A percentile compares a stretch with the other conserved stretches of the same genome.
Conservation (phyloP, 345 rosid genomes). For the Eucalyptus polybractea region DNA sequence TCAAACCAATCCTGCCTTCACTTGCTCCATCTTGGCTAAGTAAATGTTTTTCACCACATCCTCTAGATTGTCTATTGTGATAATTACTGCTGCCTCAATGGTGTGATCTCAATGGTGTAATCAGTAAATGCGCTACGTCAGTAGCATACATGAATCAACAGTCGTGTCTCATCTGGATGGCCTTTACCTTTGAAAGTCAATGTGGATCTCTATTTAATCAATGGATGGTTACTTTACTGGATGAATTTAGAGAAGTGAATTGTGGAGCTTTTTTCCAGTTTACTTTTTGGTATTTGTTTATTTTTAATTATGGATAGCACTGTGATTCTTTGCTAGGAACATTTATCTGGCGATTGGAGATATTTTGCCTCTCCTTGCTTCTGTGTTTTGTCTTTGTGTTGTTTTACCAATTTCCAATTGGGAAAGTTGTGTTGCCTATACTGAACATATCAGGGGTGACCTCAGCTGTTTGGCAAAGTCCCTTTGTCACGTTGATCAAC, state of each 20-base stretch:
- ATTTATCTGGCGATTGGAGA: not conserved
- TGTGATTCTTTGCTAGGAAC: not conserved
- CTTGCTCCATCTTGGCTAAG: not conserved
- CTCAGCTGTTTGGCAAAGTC: not conserved
- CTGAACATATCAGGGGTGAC: not conserved
- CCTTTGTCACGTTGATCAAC: not conserved
- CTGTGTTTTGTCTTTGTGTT: not conserved
- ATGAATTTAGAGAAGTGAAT: not conserved
- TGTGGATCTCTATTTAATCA: not conserved
- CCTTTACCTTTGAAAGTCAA: not conserved
- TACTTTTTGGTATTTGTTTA: not conserved
- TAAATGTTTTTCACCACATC: not conserved
- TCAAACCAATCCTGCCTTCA: not conserved
- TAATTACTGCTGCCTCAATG: not conserved
- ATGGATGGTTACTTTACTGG: not conserved
- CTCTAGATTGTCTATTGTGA: not conserved
- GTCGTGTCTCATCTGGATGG: not conserved
- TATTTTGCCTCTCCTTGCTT: not conserved
- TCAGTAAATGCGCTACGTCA: not conserved
- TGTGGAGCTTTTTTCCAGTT: not conserved
- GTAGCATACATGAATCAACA: not conserved
- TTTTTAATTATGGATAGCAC: not conserved
- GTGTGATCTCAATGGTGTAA: not conserved
- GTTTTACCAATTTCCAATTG: not conserved
- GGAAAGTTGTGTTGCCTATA: not conserved